These are phyloP conservation scores for Botrytis deweyae DNA, from an alignment of 2,329 filamentous ascomycete species.

Conservation along the genomic window DNA sequence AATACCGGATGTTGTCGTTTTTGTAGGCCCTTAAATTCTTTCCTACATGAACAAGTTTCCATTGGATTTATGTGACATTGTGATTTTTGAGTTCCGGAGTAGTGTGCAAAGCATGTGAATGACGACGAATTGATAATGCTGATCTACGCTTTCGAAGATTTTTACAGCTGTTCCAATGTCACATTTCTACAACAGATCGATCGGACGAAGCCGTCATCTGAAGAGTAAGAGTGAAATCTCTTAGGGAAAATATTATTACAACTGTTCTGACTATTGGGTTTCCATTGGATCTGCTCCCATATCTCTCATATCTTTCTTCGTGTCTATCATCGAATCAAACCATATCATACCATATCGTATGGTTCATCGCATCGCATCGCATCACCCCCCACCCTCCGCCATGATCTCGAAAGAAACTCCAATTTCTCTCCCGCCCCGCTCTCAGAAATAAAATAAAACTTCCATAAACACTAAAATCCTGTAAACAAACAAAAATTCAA, in stretches of 20 bases:
- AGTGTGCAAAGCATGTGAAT: not conserved
- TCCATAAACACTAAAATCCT: not conserved
- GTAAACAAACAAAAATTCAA: not conserved
- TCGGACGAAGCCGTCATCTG: not conserved
- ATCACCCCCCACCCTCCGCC: not conserved
- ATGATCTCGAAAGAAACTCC: not conserved
- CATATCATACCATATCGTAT: no score
- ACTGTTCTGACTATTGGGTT: not conserved
- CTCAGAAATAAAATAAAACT: not conserved
- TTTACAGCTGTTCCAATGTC: not conserved
- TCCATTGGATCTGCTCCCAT: not conserved
- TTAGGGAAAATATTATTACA: not conserved
- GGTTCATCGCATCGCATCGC: not conserved
- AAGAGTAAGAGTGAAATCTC: not conserved
- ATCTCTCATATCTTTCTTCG: not conserved
- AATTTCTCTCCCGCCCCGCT: not conserved
- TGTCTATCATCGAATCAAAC: not conserved
- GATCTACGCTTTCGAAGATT: not conserved
- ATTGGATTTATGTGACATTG: not conserved
- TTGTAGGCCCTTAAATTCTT: not conserved
- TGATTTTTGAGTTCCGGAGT: not conserved
- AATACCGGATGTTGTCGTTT: not conserved
- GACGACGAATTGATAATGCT: rapidly evolving
- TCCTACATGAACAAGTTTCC: not conserved
- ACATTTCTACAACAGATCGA: not conserved